Conservation (phyloP, 2,329 filamentous ascomycete genomes). For the Scleromitrula shiraiana region DNA sequence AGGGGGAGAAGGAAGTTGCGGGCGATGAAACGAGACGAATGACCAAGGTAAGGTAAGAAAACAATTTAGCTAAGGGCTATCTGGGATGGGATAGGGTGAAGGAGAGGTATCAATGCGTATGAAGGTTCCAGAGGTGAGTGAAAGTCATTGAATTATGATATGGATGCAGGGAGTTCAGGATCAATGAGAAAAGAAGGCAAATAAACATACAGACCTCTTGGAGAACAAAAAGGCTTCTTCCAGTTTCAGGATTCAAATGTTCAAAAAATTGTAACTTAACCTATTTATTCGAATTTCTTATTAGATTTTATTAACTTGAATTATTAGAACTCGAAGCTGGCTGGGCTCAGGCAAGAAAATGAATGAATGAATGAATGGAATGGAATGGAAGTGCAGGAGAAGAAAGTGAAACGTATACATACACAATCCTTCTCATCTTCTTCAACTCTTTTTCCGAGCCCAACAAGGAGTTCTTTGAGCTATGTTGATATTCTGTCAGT, state of each 20-base stretch:
- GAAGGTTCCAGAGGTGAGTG: neutral
- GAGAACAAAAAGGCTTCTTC: neutral
- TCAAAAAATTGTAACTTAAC: neutral
- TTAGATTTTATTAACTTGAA: neutral
- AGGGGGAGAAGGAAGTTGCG: neutral
- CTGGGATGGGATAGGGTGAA: neutral
- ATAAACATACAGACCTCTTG: neutral
- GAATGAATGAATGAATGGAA: neutral
- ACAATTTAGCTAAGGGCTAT: neutral
- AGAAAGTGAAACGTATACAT: neutral
- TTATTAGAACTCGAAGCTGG: neutral
- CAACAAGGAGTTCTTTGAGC: neutral
- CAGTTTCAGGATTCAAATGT: conserved; percentile 2
- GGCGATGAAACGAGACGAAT: neutral
- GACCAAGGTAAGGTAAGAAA: neutral
- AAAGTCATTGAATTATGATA: neutral
- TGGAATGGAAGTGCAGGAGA: neutral
- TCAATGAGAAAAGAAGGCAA: too few species aligned
- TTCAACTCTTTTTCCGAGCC: neutral
- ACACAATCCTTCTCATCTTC: neutral
- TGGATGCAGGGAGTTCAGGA: neutral
- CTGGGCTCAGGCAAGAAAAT: neutral
- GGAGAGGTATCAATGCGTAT: too few species aligned
- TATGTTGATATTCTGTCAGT: neutral
- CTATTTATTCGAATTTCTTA: neutral